A percentile compares a stretch with the other conserved stretches of the same genome.
phyloP scores from a whole-genome alignment of 2,329 filamentous ascomycete species.

The Diaporthe sp. region DNA sequence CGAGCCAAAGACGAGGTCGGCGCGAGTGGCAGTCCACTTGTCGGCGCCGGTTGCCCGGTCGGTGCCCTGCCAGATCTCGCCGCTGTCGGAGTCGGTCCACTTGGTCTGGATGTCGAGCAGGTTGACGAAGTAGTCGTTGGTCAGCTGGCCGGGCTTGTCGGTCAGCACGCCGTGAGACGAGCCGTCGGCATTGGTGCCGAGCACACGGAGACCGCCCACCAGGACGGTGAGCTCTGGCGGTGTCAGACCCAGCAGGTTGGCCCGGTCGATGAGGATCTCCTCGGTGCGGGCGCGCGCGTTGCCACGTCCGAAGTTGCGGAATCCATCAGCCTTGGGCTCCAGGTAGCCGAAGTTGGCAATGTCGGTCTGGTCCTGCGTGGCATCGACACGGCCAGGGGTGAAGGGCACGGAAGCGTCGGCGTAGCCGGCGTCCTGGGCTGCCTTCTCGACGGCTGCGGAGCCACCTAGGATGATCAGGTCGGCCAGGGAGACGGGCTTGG shows the following conservation, averaged over 20 bases:
- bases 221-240: conserved; percentile 77
- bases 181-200: conserved; percentile 77
- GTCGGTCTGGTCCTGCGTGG: conserved; percentile 77
- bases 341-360: conserved; percentile 70
- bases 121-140: conserved; percentile 84
- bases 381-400: conserved; percentile 76
- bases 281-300: conserved; percentile 71
- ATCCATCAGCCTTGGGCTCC: conserved; percentile 75
- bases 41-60: conserved; percentile 62
- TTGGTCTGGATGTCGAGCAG: conserved; percentile 73
- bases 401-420: conserved; percentile 72
- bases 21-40: conserved; percentile 78
- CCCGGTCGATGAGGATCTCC: conserved; percentile 76
- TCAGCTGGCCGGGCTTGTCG: conserved; percentile 72
- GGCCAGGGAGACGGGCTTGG: conserved; percentile 78
- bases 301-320: conserved; percentile 79
- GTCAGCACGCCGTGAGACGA: conserved; percentile 76
- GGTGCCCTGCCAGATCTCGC: conserved; percentile 35
- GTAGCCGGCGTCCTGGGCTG: conserved; percentile 53
- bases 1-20: conserved; percentile 79
- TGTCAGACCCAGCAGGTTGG: conserved; percentile 75
- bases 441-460: conserved; percentile 76
- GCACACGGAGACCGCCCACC: conserved; percentile 75
- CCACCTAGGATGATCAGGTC: conserved; percentile 80
- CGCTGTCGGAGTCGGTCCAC: conserved; percentile 57